phyloP scores from a whole-genome alignment of 106 monocot species.

The Gastrodia elata region DNA sequence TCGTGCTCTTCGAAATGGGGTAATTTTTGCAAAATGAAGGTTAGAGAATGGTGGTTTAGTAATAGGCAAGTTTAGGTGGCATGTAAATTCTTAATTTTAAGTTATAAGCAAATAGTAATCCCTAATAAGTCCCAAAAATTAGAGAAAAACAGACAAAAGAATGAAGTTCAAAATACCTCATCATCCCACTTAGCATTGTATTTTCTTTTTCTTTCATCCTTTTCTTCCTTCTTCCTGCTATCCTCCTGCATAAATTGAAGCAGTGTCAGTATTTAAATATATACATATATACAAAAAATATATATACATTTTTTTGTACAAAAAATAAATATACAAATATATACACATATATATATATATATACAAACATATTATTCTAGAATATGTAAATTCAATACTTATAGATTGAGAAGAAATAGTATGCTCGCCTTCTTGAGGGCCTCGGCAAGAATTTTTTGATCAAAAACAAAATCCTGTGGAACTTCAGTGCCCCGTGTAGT shows the following conservation, averaged over 20 bases:
- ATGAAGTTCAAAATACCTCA: slow-evolving; percentile 27
- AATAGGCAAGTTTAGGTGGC: no score
- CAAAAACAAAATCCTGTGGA: slow-evolving; percentile 72
- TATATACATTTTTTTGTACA: no score
- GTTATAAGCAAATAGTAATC: no score
- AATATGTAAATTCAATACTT: not conserved
- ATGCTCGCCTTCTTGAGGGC: slow-evolving; percentile 62
- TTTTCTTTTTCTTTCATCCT: slow-evolving; percentile 85
- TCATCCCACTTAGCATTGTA: slow-evolving; percentile 89
- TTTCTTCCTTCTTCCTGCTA: slow-evolving; percentile 76
- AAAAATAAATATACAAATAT: no score
- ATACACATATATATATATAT: not conserved
- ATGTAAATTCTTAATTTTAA: no score
- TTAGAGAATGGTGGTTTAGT: no score
- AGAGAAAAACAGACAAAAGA: not conserved
- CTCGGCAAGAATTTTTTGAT: slow-evolving; percentile 55
- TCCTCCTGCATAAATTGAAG: slow-evolving; percentile 49
- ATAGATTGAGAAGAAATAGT: not conserved
- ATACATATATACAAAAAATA: not conserved
- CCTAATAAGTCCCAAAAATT: no score
- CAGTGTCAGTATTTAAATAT: slow-evolving; percentile 4
- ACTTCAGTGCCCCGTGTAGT: slow-evolving; percentile 93
- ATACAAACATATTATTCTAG: not conserved
- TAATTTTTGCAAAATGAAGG: no score
- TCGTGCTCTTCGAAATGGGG: no score